phyloP scores from a whole-genome alignment of 192 early-diverging fungal species.

The Phycomyces nitens region DNA sequence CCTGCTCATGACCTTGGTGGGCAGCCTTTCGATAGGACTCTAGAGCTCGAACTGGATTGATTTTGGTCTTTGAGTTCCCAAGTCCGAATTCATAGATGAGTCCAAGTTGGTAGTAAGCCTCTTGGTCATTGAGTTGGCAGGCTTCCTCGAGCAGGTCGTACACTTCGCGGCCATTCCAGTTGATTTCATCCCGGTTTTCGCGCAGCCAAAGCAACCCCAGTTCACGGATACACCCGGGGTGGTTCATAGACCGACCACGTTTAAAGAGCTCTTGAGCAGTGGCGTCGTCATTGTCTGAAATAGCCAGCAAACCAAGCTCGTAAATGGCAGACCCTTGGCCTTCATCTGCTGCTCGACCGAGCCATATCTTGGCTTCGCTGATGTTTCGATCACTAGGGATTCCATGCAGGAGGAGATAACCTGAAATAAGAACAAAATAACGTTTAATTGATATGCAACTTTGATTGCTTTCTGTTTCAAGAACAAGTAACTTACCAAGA shows the following conservation, averaged over 20 bases:
- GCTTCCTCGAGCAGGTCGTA: conserved; percentile 22
- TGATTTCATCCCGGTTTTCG: conserved; percentile 8
- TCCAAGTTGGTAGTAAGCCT: not conserved
- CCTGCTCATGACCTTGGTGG: conserved; percentile 16
- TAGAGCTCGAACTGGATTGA: not conserved
- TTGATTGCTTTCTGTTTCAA: conserved; percentile 1
- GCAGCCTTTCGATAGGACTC: conserved; percentile 13
- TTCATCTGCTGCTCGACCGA: conserved; percentile 26
- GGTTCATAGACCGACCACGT: conserved; percentile 8
- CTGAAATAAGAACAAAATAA: not conserved
- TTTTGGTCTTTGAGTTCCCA: not conserved
- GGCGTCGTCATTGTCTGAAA: not conserved
- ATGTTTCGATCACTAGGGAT: not conserved
- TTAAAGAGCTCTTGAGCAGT: conserved; percentile 11
- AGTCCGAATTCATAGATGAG: not conserved
- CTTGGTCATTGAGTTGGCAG: conserved; percentile 1
- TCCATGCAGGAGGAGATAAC: not conserved
- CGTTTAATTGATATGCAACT: too few species aligned
- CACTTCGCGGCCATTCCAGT: not conserved
- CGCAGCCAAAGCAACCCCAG: conserved; percentile 11
- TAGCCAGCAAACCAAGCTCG: conserved; percentile 12
- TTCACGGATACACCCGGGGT: conserved; percentile 25
- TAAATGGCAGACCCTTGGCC: conserved; percentile 24
- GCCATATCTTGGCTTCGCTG: not conserved
- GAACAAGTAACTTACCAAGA: conserved; percentile 21